phyloP scores from a whole-genome alignment of 1,139 yeast species.

The Hanseniaspora sp. region DNA sequence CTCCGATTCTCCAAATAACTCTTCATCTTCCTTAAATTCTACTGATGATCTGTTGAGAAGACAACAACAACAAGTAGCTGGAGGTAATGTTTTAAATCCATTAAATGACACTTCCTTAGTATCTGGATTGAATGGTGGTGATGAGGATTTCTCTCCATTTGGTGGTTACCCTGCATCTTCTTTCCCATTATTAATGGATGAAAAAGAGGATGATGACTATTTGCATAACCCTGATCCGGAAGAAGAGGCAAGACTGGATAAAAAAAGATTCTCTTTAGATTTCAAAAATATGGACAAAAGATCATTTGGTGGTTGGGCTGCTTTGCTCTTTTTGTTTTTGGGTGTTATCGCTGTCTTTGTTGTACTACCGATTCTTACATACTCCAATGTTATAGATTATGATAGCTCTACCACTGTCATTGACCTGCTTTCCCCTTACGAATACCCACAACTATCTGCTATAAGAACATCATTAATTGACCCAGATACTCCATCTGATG shows the following conservation, averaged over 20 bases:
- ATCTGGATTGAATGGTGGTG: slow-evolving; percentile 30
- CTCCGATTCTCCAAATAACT: slow-evolving; percentile 24
- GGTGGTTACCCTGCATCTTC: slow-evolving; percentile 89
- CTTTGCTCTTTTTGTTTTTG: slow-evolving; percentile 43
- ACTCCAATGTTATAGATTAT: slow-evolving; percentile 46
- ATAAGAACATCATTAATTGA: slow-evolving; percentile 56
- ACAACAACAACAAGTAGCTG: background rate
- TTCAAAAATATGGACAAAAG: slow-evolving; percentile 49
- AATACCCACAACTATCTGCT: slow-evolving; percentile 50
- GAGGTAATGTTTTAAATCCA: background rate
- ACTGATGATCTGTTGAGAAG: slow-evolving; percentile 8
- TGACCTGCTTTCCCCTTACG: slow-evolving; percentile 45
- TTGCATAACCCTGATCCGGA: slow-evolving; percentile 89
- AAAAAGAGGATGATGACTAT: slow-evolving; percentile 84
- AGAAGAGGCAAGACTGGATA: slow-evolving; percentile 68
- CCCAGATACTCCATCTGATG: slow-evolving; percentile 63
- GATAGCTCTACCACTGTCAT: slow-evolving; percentile 28
- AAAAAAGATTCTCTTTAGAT: slow-evolving; percentile 48
- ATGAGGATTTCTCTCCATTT: slow-evolving; percentile 62
- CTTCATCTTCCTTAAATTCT: slow-evolving; percentile 25
- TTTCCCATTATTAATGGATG: slow-evolving; percentile 76
- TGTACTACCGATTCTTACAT: slow-evolving; percentile 63
- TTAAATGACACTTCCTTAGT: background rate
- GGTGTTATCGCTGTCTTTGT: slow-evolving; percentile 60
- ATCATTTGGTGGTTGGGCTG: slow-evolving; percentile 49